phyloP scores from a whole-genome alignment of 768 basidiomycete species.

The Amyloporia xantha region DNA sequence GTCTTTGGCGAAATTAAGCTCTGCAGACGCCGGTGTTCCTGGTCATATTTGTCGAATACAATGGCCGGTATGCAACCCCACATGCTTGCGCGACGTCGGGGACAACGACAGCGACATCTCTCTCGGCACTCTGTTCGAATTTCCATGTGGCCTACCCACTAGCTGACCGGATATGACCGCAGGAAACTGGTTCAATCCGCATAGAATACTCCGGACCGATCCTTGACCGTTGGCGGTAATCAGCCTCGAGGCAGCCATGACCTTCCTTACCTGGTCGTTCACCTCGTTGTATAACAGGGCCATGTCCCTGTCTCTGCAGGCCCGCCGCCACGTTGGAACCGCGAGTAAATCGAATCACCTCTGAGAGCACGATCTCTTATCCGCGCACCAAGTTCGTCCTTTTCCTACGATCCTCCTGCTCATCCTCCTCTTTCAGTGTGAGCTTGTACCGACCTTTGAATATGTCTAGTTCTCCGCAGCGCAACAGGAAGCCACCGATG shows the following conservation, averaged over 20 bases:
- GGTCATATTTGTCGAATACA: background rate
- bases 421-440: conserved; percentile 18
- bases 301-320: conserved; percentile 31
- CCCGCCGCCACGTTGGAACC: conserved; percentile 58
- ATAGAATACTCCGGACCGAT: conserved; percentile 12
- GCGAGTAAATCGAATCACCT: conserved; percentile 37
- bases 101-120: background rate
- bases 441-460: conserved; percentile 18
- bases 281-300: conserved; percentile 48
- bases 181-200: conserved; percentile 5
- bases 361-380: conserved; percentile 25
- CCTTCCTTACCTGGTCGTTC: conserved; percentile 51
- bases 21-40: background rate
- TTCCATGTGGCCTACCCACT: background rate
- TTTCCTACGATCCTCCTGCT: conserved; percentile 23
- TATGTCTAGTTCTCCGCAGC: conserved; percentile 61
- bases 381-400: conserved; percentile 23
- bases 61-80: background rate
- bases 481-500: conserved; percentile 46
- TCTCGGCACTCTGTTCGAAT: background rate
- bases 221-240: conserved; percentile 18
- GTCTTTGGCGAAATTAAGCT: background rate
- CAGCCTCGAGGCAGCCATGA: conserved; percentile 33
- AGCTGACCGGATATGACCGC: conserved; percentile 12
- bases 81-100: background rate